Evolutionary conservation across 805 yeast genomes (phyloP).

Genomic region (Zygoascus tannicola): DNA sequence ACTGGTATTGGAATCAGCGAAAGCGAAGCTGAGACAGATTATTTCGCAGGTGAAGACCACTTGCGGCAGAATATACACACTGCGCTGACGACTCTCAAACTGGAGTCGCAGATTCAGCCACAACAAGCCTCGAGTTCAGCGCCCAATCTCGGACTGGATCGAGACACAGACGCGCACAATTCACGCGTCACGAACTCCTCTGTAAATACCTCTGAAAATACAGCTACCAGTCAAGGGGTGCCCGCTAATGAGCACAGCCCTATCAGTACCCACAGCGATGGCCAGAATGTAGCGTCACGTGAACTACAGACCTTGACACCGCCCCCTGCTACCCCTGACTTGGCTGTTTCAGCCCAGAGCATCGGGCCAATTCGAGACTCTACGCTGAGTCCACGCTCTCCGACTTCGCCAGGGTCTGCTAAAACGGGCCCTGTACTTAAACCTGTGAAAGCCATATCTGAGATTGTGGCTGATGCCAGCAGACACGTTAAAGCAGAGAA

Average conservation of each 20-base stretch:
- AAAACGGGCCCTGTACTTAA: conserved; percentile 4
- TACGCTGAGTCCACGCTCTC: neutral
- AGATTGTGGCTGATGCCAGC: neutral
- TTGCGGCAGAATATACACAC: neutral
- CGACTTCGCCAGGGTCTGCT: conserved; percentile 1
- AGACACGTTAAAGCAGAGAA: neutral
- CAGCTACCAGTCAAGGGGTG: no score
- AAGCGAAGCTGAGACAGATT: neutral
- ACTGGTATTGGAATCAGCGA: neutral
- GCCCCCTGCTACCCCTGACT: neutral
- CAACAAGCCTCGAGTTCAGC: neutral
- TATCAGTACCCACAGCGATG: no score
- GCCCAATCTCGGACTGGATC: neutral
- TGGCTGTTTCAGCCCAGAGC: neutral
- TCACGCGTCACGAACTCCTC: no score
- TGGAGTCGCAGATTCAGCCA: neutral
- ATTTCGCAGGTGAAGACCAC: neutral
- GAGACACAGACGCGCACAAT: neutral
- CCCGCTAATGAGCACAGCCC: no score
- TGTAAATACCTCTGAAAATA: no score
- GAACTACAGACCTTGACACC: no score
- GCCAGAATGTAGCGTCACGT: no score
- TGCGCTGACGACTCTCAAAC: neutral
- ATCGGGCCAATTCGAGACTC: neutral
- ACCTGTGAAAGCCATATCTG: neutral